Evolutionary conservation across 2,329 filamentous ascomycete genomes (phyloP).

Genomic region (Monilinia fructigena): DNA sequence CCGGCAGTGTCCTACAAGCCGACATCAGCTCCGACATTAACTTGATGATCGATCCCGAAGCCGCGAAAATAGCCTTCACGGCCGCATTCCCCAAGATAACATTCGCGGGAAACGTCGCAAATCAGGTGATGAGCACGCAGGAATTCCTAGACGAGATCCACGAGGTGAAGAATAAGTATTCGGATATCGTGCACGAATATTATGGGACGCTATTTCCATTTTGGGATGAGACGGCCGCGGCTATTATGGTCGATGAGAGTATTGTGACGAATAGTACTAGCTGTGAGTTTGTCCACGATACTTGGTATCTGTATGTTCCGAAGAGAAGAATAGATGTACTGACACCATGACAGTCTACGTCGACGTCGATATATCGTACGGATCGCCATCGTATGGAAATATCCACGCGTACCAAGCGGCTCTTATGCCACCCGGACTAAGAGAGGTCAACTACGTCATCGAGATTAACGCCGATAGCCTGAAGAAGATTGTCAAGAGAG

Average conservation of each 20-base stretch:
- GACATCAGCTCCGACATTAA: conserved; percentile 46
- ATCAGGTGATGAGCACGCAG: conserved; percentile 46
- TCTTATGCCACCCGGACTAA: conserved; percentile 41
- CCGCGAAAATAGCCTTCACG: conserved; percentile 49
- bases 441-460: conserved; percentile 45
- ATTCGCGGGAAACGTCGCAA: conserved; percentile 49
- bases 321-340: too few species aligned
- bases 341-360: conserved; percentile 40
- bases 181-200: conserved; percentile 42
- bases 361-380: conserved; percentile 46
- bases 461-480: conserved; percentile 42
- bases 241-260: conserved; percentile 43
- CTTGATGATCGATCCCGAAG: conserved; percentile 52
- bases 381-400: conserved; percentile 45
- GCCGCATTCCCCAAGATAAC: conserved; percentile 49
- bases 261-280: conserved; percentile 43
- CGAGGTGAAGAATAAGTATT: conserved; percentile 43
- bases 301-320: too few species aligned
- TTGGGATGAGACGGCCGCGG: conserved; percentile 49
- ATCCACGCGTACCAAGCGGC: conserved; percentile 46
- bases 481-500: conserved; percentile 42
- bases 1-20: conserved; percentile 35
- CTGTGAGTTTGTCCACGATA: conserved; percentile 30
- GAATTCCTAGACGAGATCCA: conserved; percentile 44
- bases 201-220: conserved; percentile 46